Evolutionary conservation across 768 basidiomycete species (phyloP).

Genomic region (Collybiopsis luxurians): DNA sequence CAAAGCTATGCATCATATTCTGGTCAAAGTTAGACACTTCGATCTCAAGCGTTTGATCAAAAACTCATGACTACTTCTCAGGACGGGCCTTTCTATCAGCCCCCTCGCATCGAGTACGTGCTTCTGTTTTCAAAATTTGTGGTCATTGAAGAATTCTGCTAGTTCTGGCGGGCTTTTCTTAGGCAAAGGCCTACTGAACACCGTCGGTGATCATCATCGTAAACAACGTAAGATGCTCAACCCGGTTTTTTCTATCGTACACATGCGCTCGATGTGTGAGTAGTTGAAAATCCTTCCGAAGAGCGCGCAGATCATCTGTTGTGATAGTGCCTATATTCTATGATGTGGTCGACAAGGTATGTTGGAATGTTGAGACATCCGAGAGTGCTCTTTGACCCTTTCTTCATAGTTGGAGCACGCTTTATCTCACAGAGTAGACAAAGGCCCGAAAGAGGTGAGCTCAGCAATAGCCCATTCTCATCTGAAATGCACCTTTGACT

Average conservation of each 20-base stretch:
- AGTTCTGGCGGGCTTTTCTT: neutral
- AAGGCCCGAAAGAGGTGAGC: conserved; percentile 2
- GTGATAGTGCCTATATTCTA: conserved; percentile 1
- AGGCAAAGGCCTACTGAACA: conserved; percentile 1
- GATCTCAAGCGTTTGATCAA: no score
- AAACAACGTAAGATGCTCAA: conserved; percentile 34
- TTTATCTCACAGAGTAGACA: neutral
- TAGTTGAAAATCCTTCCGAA: neutral
- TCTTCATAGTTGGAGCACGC: neutral
- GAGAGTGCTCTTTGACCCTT: no score
- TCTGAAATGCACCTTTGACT: no score
- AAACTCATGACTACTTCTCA: neutral
- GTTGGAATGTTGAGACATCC: neutral
- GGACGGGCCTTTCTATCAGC: neutral
- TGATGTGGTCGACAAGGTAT: neutral
- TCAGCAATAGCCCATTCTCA: no score
- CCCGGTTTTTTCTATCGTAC: conserved; percentile 30
- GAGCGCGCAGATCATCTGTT: neutral
- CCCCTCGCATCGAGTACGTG: neutral
- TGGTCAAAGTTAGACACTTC: neutral
- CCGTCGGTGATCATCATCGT: conserved; percentile 21
- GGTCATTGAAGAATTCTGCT: no score
- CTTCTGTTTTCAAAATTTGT: no score
- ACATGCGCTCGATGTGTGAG: conserved; percentile 31
- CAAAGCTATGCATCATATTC: conserved; percentile 7